Conservation (phyloP, 768 basidiomycete genomes). For the Xanthoconium stramineum region DNA sequence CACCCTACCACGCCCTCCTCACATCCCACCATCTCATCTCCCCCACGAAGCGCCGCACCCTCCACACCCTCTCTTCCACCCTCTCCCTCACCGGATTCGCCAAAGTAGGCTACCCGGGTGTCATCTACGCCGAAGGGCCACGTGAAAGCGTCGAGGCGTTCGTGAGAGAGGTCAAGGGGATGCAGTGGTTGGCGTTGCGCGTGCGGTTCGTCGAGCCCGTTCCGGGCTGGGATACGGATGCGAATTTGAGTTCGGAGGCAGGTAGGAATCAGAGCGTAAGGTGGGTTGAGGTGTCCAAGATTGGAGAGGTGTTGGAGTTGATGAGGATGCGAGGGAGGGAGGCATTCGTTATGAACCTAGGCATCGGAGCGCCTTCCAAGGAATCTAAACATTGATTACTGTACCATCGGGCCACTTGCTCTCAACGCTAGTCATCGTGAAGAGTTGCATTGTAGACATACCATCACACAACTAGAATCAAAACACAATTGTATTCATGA, state of each 20-base stretch:
- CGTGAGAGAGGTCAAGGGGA: conserved; percentile 60
- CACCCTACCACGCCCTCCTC: conserved; percentile 55
- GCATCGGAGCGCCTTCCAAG: conserved; percentile 48
- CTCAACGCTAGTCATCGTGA: no score
- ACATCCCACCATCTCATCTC: conserved; percentile 74
- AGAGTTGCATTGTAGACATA: no score
- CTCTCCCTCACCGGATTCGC: conserved; percentile 62
- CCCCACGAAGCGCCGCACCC: conserved; percentile 55
- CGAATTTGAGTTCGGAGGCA: neutral
- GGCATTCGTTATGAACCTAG: conserved; percentile 56
- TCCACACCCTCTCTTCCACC: conserved; percentile 53
- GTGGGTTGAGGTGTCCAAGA: conserved; percentile 68
- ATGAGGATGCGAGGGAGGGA: conserved; percentile 59
- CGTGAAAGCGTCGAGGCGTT: conserved; percentile 44
- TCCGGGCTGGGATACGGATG: neutral
- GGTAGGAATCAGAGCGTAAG: neutral
- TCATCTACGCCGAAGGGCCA: neutral
- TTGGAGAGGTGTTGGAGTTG: conserved; percentile 65
- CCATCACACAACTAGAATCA: neutral
- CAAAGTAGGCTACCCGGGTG: conserved; percentile 45
- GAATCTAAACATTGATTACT: neutral
- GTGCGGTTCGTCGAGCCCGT: conserved; percentile 55
- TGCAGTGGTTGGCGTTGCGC: conserved; percentile 76
- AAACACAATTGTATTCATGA: conserved; percentile 21
- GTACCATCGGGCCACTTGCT: no score